Evolutionary conservation across 2,329 filamentous ascomycete species (phyloP).

Genomic region (Talaromyces verruculosus): DNA sequence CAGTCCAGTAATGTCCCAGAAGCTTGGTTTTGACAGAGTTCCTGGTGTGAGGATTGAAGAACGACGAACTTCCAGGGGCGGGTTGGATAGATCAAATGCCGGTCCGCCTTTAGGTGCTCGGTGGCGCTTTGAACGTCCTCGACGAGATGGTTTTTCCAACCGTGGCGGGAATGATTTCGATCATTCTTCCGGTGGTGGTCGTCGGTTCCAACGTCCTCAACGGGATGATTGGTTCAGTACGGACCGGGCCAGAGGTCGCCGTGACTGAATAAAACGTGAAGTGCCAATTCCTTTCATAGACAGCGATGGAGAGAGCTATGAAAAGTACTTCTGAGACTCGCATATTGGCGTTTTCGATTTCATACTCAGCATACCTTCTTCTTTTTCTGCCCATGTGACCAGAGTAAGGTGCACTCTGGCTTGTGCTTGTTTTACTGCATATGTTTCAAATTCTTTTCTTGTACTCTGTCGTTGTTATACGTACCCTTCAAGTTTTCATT

Average conservation of each 20-base stretch:
- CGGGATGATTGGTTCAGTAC: slow-evolving; percentile 6
- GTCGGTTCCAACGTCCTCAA: neutral
- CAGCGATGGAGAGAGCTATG: neutral
- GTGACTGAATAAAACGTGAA: neutral
- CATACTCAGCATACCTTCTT: neutral
- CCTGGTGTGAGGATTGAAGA: slow-evolving; percentile 28
- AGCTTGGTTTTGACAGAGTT: slow-evolving; percentile 32
- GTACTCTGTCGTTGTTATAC: slow-evolving; percentile 20
- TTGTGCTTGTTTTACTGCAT: slow-evolving; percentile 14
- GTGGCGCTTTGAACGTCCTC: neutral
- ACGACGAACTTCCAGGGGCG: neutral
- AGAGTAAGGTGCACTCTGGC: neutral
- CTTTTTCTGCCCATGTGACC: neutral
- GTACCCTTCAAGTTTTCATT: neutral
- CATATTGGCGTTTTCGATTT: slow-evolving; percentile 6
- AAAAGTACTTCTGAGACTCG: neutral
- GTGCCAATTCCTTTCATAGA: neutral
- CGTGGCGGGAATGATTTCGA: neutral
- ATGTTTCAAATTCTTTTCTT: slow-evolving; percentile 8
- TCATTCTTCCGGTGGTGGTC: neutral
- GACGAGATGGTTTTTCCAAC: slow-evolving; percentile 8
- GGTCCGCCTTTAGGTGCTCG: neutral
- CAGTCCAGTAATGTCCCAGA: slow-evolving; percentile 26
- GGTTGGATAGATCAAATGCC: neutral
- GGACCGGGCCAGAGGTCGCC: neutral